These are phyloP conservation scores for Botrytis fragariae DNA, from an alignment of 2,329 filamentous ascomycete genomes.

Conservation along the genomic window DNA sequence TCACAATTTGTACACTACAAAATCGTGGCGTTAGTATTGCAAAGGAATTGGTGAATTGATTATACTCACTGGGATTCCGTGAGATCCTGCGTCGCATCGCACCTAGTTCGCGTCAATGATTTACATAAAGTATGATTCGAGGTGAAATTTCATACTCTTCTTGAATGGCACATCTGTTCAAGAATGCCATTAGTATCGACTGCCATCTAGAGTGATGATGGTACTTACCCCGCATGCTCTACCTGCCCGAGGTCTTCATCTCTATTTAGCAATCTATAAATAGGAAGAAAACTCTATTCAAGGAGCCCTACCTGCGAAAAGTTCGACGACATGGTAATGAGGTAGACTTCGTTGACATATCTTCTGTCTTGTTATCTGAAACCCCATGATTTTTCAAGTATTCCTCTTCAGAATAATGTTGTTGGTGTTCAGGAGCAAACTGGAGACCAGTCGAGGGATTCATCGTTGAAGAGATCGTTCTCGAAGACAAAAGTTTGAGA, in stretches of 20 bases:
- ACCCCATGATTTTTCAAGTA: background rate
- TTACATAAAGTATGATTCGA: background rate
- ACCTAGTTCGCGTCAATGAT: constrained; percentile 56
- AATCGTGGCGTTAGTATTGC: background rate
- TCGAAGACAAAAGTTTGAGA: background rate
- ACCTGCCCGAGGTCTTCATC: constrained; percentile 17
- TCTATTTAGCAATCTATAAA: background rate
- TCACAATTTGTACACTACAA: constrained; percentile 86
- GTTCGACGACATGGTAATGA: constrained; percentile 2
- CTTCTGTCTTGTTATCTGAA: background rate
- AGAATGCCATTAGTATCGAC: background rate
- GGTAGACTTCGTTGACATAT: background rate
- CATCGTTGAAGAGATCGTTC: background rate
- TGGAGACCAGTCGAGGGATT: background rate
- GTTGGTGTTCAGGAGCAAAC: background rate
- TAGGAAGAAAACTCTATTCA: background rate
- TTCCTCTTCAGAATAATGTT: background rate
- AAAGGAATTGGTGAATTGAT: background rate
- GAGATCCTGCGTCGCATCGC: constrained; percentile 92
- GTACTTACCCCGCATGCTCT: constrained; percentile 20
- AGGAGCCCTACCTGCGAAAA: constrained; percentile 8
- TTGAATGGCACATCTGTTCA: constrained; percentile 14
- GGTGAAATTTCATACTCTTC: background rate
- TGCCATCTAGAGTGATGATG: background rate
- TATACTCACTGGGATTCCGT: constrained; percentile 68